Base-by-base conservation (phyloP, 768 basidiomycete species). In the Mycena venus region DNA sequence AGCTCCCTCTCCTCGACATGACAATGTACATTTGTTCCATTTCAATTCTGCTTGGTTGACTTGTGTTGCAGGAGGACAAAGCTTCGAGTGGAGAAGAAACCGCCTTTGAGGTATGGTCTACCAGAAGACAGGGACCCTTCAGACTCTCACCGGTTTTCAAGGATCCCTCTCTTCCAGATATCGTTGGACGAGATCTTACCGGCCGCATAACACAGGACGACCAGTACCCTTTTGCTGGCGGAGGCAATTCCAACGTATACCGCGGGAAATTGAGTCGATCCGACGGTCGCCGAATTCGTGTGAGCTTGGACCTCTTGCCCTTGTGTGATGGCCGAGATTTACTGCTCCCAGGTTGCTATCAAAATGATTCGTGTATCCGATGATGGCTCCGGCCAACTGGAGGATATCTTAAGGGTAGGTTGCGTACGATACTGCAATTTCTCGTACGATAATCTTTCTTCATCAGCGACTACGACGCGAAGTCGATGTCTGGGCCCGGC, bases 151-250 rank as follows among this genome's bases (percentile, higher is more conserved):
- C 11, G 49, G n/a, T n/a, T 51, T 25, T 44, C 10, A 11, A 51
- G 49, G 49, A 51, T 25, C n/a, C n/a, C 19, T 7, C 44, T 21
- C 44, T 47, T 47, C 44, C 44, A 47, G 44, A 47, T 4, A 47
- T 47, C 19, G 44, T 19, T 21, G 44, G 44, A 8, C 44, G 44
- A 17, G 44, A 47, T 47, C 51, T 53, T 25, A 47, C 61, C 21
- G 19, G 51, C 21, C 51, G 51, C 8, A 53, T 73, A 21, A 25
- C 27, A 25, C 49, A 38, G 15, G 27, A 40, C n/a, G 63, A 59
- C 47, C 53, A 73, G 25, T 73, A 56, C 44, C 71, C 71, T 4
- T 59, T 73, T 36, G 63, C 64, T 14, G 34, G 64, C 44, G 71
- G 71, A 44, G 65, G 63, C 47, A 73, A 25, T n/a, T n/a, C n/a